Evolutionary conservation across 345 rosid genomes (phyloP).

Genomic region (Kernera saxatilis): DNA sequence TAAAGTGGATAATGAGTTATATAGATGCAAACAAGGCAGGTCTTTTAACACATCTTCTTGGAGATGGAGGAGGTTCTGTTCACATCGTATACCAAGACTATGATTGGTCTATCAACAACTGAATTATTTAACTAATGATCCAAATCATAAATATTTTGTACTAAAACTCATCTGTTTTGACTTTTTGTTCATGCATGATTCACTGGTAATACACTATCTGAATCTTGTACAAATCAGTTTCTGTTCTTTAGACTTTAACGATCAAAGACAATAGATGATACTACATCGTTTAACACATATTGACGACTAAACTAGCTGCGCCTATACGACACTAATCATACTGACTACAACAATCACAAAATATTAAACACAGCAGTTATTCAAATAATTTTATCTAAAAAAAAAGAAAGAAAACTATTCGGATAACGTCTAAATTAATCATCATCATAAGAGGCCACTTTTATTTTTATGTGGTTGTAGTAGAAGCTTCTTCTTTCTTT

Average conservation of each 20-base stretch:
- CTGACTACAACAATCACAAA: neutral
- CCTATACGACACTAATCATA: neutral
- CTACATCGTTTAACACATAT: too few relatives aligned
- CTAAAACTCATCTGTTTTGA: neutral
- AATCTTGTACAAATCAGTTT: neutral
- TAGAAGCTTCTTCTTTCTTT: neutral
- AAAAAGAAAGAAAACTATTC: neutral
- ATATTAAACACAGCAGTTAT: neutral
- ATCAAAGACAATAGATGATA: neutral
- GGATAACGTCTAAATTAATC: neutral
- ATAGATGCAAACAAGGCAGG: constrained; percentile 69
- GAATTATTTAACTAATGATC: neutral
- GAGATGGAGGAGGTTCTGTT: constrained; percentile 56
- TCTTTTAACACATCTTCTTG: constrained; percentile 63
- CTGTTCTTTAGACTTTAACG: neutral
- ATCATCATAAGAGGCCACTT: neutral
- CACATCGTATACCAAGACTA: constrained; percentile 58
- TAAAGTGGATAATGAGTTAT: constrained; percentile 66
- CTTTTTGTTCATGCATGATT: neutral
- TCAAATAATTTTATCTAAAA: neutral
- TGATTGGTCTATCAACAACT: constrained; percentile 73
- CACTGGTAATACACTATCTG: neutral
- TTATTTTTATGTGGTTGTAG: neutral
- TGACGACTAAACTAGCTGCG: neutral
- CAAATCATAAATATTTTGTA: neutral